phyloP scores from a whole-genome alignment of 1,139 yeast genomes.

The Arxiozyma heterogenica region DNA sequence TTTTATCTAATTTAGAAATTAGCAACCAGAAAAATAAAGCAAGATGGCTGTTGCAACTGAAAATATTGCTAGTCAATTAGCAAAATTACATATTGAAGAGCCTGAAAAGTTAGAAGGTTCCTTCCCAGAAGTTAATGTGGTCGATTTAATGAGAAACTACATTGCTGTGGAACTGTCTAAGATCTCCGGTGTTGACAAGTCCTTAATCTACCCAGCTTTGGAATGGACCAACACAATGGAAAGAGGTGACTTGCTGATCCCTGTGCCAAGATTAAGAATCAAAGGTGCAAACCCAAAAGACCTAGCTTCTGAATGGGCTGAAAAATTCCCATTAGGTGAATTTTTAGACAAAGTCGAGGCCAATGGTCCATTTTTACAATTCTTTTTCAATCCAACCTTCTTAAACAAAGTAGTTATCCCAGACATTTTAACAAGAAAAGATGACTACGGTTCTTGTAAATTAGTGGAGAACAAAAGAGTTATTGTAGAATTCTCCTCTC shows the following conservation, averaged over 20 bases:
- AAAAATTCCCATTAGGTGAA: conserved; percentile 54
- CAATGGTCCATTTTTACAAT: conserved; percentile 88
- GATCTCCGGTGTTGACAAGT: conserved; percentile 62
- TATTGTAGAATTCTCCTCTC: conserved; percentile 87
- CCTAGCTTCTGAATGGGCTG: conserved; percentile 78
- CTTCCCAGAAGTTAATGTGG: conserved; percentile 24
- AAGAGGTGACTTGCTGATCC: conserved; percentile 87
- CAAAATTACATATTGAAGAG: conserved; percentile 17
- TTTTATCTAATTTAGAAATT: background rate
- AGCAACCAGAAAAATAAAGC: background rate
- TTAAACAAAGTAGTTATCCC: conserved; percentile 62
- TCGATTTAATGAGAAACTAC: conserved; percentile 55
- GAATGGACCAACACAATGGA: conserved; percentile 82
- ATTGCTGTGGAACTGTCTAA: conserved; percentile 69
- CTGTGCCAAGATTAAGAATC: conserved; percentile 85
- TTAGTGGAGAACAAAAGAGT: conserved; percentile 67
- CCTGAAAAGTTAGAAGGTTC: conserved; percentile 20
- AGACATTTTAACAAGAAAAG: conserved; percentile 54
- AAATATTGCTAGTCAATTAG: conserved; percentile 14
- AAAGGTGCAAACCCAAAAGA: conserved; percentile 81
- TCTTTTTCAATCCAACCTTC: conserved; percentile 61
- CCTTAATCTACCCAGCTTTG: conserved; percentile 70
- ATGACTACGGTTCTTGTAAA: conserved; percentile 64
- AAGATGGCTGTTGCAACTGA: conserved; percentile 12
- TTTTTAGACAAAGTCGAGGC: conserved; percentile 64